These are phyloP conservation scores for Rhodotorula sp. DNA, from an alignment of 1,284 basidiomycete genomes.

Conservation along the genomic window DNA sequence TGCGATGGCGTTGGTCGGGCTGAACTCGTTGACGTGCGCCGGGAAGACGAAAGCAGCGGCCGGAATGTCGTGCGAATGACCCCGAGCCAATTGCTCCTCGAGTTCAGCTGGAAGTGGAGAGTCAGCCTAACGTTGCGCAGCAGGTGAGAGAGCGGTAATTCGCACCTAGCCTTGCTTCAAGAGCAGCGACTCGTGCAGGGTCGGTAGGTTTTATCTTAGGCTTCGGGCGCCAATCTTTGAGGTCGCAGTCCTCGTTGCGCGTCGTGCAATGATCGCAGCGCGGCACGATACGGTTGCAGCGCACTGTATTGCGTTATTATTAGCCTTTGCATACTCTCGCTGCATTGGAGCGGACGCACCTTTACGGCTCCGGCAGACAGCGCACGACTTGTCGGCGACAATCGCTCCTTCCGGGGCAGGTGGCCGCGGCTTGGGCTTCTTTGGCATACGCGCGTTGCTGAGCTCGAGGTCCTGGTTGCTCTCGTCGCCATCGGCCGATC, in stretches of 20 bases:
- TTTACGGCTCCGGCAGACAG: neutral
- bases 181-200: slow-evolving; percentile 38
- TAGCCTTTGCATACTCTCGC: too few relatives aligned
- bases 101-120: neutral
- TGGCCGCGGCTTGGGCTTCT: slow-evolving; percentile 5
- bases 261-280: slow-evolving; percentile 20
- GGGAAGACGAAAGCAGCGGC: slow-evolving; percentile 1
- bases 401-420: neutral
- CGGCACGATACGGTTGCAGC: slow-evolving; percentile 27
- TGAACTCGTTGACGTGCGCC: neutral
- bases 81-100: neutral
- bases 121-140: neutral
- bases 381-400: slow-evolving; percentile 9
- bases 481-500: neutral
- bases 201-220: slow-evolving; percentile 28
- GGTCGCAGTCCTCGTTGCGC: slow-evolving; percentile 21
- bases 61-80: neutral
- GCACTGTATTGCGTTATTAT: neutral
- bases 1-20: neutral
- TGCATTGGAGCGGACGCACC: neutral
- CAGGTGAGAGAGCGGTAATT: neutral
- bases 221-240: slow-evolving; percentile 5
- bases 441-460: slow-evolving; percentile 3
- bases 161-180: slow-evolving; percentile 12
- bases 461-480: neutral